Conservation (phyloP, 345 rosid genomes). For the Eutrema heterophyllum region DNA sequence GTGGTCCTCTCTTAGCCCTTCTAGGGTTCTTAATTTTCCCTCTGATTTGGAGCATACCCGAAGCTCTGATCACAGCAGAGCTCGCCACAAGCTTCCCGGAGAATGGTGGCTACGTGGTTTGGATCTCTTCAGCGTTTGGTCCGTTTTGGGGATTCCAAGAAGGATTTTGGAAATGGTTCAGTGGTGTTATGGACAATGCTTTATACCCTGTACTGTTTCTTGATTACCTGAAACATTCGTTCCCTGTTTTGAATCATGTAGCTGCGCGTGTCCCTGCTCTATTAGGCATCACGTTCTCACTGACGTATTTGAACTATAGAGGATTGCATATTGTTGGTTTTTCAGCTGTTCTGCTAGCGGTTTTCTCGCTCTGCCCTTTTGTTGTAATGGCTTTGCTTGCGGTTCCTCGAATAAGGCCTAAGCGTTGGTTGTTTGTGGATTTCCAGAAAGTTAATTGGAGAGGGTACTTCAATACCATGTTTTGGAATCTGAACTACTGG, state of each 20-base stretch:
- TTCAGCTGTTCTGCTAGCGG: conserved; percentile 64
- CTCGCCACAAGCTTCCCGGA: conserved; percentile 88
- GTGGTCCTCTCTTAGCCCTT: conserved; percentile 81
- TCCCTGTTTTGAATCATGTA: conserved; percentile 53
- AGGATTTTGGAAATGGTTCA: conserved; percentile 97
- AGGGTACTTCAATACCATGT: conserved; percentile 82
- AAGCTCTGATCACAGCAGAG: conserved; percentile 91
- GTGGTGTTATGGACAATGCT: conserved; percentile 97
- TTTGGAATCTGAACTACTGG: conserved; percentile 97
- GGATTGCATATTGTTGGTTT: conserved; percentile 84
- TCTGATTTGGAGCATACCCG: conserved; percentile 85
- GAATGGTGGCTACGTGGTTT: conserved; percentile 87
- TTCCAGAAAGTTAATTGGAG: conserved; percentile 71
- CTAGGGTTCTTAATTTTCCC: conserved; percentile 85
- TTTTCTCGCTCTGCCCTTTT: conserved; percentile 75
- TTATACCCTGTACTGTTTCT: conserved; percentile 82
- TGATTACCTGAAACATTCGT: conserved; percentile 84
- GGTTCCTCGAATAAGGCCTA: conserved; percentile 60
- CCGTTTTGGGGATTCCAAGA: conserved; percentile 95
- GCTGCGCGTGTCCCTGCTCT: conserved; percentile 78
- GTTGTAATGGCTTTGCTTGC: conserved; percentile 64
- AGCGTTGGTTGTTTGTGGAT: conserved; percentile 68
- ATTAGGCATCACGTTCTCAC: conserved; percentile 58
- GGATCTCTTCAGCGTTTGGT: conserved; percentile 93
- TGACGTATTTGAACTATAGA: conserved; percentile 84